A percentile compares a stretch with the other conserved stretches of the same genome.
Evolutionary conservation across 257 asterid species (phyloP).

Genomic region (Forsythia suspensa): DNA sequence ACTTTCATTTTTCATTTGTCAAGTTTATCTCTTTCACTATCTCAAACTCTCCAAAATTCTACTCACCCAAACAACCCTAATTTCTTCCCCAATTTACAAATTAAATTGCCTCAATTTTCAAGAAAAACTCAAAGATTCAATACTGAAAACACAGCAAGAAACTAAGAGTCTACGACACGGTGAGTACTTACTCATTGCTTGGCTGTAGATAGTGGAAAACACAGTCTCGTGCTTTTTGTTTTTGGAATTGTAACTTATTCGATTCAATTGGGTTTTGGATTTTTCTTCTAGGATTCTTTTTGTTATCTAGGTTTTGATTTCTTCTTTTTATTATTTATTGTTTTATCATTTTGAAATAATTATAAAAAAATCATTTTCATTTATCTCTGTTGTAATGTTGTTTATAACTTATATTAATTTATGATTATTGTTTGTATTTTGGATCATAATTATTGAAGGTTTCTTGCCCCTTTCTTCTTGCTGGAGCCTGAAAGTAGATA

Average conservation of each 20-base stretch:
- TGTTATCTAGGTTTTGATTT: not conserved
- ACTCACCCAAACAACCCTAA: no score
- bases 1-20: no score
- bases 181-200: no score
- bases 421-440: slow-evolving; percentile 1
- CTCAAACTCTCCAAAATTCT: no score
- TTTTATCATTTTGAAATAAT: not conserved
- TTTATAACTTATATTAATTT: not conserved
- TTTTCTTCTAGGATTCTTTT: not conserved
- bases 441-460: not conserved
- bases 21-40: no score
- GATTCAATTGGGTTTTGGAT: not conserved
- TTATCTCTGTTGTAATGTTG: not conserved
- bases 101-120: no score
- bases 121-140: no score
- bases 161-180: no score
- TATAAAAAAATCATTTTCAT: no score
- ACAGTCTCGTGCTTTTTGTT: not conserved
- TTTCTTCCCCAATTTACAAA: no score
- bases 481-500: not conserved
- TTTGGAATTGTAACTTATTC: not conserved
- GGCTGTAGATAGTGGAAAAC: no score
- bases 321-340: not conserved
- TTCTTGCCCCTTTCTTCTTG: not conserved
- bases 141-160: no score